Base-by-base conservation (phyloP, 2,329 filamentous ascomycete genomes). In the Zymoseptoria crescenta region DNA sequence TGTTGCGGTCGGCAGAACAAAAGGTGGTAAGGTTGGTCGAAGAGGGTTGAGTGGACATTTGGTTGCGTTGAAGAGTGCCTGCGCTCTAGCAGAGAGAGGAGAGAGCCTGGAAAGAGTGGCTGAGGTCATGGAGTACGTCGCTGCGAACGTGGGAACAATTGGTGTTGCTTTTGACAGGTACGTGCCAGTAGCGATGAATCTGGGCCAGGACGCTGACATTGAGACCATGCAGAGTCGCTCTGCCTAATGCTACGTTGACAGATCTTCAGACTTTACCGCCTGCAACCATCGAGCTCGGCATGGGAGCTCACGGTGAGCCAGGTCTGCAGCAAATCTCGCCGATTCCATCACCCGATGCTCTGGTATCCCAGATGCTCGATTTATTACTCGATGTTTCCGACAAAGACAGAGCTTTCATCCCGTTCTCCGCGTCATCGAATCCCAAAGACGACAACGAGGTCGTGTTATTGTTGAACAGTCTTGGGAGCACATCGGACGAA, bases 301-400 rank as follows among this genome's bases (percentile, higher is more conserved):
- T 84, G 21, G 85, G 85, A 0, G 83, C 83, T 13, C 85, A 88
- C 69, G 87, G 87, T 67, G 85, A 88, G 70, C 84, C 85, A 0
- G 85, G 74, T 0, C 81, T 83, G 66, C 77, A 75, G 67, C 83
- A 82, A 69, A 69, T 85, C 19, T 80, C 79, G 0, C 84, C 72
- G 0, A 64, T 74, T n/a, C 72, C 72, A 1, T 61, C 67, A 1
- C 68, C 71, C 1, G 68, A 71, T 29, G 66, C 62, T 20, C 65
- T 74, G 7, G 69, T 70, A 4, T 65, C 65, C 20, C 69, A 69
- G 35, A 74, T 74, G 71, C 64, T 74, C 1, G 68, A 73, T 52
- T 64, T 74, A 4, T 61, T 74, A 3, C 67, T 73, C 6, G 66
- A 73, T 57, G 62, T 71, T 3, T 65, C 63, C 7, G 72, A 74